Evolutionary conservation across 371 early-diverging fungal genomes (phyloP).

Genomic region (Mucor mucedo): DNA sequence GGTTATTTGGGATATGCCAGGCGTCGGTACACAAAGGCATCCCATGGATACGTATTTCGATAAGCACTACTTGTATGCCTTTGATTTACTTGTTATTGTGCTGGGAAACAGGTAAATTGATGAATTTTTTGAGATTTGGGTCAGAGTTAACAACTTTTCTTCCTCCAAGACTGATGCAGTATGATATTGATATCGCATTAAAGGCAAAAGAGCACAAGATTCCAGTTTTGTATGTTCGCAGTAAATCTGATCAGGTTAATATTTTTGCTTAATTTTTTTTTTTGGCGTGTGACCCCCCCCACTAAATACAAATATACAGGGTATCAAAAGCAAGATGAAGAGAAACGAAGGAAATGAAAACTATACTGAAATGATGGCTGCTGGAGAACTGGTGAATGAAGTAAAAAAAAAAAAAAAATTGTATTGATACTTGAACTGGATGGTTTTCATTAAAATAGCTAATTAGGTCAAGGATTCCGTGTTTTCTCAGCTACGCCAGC

Average conservation of each 20-base stretch:
- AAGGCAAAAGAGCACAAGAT: conserved; percentile 43
- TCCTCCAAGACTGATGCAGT: conserved; percentile 31
- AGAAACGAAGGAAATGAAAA: conserved; percentile 24
- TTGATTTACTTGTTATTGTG: conserved; percentile 54
- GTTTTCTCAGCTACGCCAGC: conserved; percentile 40
- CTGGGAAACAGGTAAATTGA: conserved; percentile 48
- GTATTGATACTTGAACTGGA: neutral
- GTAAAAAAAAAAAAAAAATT: conserved; percentile 22
- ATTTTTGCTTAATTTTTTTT: neutral
- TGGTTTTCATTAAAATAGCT: neutral
- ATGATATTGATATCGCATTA: conserved; percentile 42
- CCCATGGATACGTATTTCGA: conserved; percentile 52
- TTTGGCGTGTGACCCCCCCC: too few relatives aligned
- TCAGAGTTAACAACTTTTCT: neutral
- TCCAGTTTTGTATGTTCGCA: conserved; percentile 48
- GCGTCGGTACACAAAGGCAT: conserved; percentile 48
- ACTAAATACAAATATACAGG: conserved; percentile 20
- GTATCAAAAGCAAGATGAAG: conserved; percentile 40
- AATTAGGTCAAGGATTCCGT: conserved; percentile 40
- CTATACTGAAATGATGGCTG: conserved; percentile 40
- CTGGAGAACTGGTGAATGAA: conserved; percentile 42
- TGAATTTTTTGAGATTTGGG: neutral
- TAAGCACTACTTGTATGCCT: conserved; percentile 51
- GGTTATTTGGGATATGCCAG: conserved; percentile 60
- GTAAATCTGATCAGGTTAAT: conserved; percentile 52